Percentiles rank a stretch among this genome's conserved stretches.
Evolutionary conservation across 148 eudicot genomes (phyloP).

Genomic region (Silene latifolia): DNA sequence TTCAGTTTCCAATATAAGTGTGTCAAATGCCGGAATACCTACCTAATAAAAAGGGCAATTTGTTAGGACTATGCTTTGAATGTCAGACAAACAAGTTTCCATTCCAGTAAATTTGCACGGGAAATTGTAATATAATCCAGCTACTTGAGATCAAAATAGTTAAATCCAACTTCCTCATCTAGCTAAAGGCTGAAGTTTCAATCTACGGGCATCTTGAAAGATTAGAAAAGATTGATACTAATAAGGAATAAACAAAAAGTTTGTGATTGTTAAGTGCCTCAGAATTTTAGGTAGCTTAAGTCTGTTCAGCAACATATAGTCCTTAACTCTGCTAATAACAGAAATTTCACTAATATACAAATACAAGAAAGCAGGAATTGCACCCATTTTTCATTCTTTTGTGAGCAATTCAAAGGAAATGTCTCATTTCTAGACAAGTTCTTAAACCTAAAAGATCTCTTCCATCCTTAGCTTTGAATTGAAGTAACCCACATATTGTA

Average conservation of each 20-base stretch:
- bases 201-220: neutral
- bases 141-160: neutral
- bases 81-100: neutral
- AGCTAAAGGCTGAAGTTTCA: neutral
- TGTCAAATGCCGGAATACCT: neutral
- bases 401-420: too few species aligned
- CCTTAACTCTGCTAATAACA: neutral
- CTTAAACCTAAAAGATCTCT: too few species aligned
- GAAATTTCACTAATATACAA: neutral
- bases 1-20: neutral
- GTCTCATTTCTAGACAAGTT: too few species aligned
- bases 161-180: neutral
- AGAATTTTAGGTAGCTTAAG: neutral
- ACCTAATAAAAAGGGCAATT: neutral
- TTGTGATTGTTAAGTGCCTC: neutral
- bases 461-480: too few species aligned
- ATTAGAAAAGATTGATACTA: neutral
- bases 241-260: neutral
- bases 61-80: neutral
- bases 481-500: too few species aligned
- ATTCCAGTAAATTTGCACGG: neutral
- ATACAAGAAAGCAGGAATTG: too few species aligned
- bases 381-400: too few species aligned
- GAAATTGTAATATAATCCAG: neutral
- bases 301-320: constrained; percentile 1